Base-by-base conservation (phyloP, 2,329 filamentous ascomycete genomes). In the Cyclaneusma minus region DNA sequence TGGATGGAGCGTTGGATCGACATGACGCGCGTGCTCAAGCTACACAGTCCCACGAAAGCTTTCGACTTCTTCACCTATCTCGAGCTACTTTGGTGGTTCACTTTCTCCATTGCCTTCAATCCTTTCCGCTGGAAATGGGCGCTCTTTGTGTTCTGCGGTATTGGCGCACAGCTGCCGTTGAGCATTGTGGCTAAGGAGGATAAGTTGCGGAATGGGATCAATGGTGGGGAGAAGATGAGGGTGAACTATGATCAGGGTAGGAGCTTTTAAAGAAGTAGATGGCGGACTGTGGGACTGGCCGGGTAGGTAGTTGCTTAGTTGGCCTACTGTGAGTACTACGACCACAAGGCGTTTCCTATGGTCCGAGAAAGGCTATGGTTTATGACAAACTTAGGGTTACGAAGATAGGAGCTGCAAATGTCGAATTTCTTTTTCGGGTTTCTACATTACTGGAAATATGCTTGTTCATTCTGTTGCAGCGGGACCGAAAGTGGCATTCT, bases 81-180 rank as follows among this genome's bases (percentile, higher is more conserved):
- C 0, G 83, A 92, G 50, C 55, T 91, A 26, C 45, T 89, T 4
- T 91, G 80, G 59, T 91, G 82, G 83, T 89, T 87, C 37, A 47
- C 70, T 5, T 91, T 89, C 43, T 76, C 76, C 30, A 70, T 87
- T 21, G 55, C 64, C 4, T 64, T 89, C 40, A 91, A 91, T 44
- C 83, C 83, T 0, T 91, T 91, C 50, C 58, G 82, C 6, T 91
- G 82, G 81, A 91, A 91, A 56, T 91, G 82, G 83, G 79, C 75
- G 0, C 46, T 73, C 0, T 91, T 91, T 45, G 80, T 91, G 10
- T 73, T 91, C 40, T 77, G 77, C 32, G 82, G 83, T 0, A 47
- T 87, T 16, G 80, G 78, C 0, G 59, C 66, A 22, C 58, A 57
- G 12, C 44, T 89, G 24, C 82, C 82, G 0, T 59, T 66, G 48